These are phyloP conservation scores for Serpula lacrymans DNA, from an alignment of 768 basidiomycete genomes.

Conservation along the genomic window DNA sequence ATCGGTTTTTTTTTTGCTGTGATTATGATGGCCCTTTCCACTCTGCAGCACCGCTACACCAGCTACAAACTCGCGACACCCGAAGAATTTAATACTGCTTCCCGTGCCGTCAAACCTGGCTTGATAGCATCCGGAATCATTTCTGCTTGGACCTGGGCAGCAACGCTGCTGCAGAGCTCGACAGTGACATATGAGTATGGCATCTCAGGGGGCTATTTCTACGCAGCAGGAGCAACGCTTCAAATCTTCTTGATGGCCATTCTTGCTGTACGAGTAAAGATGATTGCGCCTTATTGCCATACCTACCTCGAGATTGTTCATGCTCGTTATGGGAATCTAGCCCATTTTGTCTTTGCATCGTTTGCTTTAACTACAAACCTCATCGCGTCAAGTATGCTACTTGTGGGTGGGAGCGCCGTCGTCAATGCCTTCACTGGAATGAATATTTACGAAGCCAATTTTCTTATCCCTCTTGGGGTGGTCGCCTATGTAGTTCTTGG, in stretches of 20 bases:
- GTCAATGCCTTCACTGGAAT: constrained; percentile 30
- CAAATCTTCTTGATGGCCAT: constrained; percentile 14
- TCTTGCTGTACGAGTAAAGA: constrained; percentile 20
- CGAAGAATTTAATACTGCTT: constrained; percentile 83
- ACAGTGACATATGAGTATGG: constrained; percentile 26
- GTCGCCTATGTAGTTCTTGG: constrained; percentile 19
- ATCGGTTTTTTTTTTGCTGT: constrained; percentile 87
- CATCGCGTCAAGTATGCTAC: constrained; percentile 29
- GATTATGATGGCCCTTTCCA: constrained; percentile 76
- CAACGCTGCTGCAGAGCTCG: constrained; percentile 44
- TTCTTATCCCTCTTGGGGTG: constrained; percentile 26
- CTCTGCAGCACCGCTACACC: constrained; percentile 82
- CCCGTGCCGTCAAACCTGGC: constrained; percentile 83
- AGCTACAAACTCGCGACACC: constrained; percentile 73
- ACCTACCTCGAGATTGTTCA: constrained; percentile 31
- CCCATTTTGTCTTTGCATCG: constrained; percentile 18
- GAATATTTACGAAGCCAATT: constrained; percentile 26
- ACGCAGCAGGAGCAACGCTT: constrained; percentile 19
- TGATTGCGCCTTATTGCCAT: constrained; percentile 25
- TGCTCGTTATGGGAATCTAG: constrained; percentile 15
- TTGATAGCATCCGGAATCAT: constrained; percentile 92
- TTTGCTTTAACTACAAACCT: constrained; percentile 14
- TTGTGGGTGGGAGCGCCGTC: constrained; percentile 28
- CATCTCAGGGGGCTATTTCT: constrained; percentile 15
- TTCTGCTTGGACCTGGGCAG: constrained; percentile 90